Evolutionary conservation across 176 grass and related monocot genomes (phyloP).

Genomic region (Rhynchospora tenuis): DNA sequence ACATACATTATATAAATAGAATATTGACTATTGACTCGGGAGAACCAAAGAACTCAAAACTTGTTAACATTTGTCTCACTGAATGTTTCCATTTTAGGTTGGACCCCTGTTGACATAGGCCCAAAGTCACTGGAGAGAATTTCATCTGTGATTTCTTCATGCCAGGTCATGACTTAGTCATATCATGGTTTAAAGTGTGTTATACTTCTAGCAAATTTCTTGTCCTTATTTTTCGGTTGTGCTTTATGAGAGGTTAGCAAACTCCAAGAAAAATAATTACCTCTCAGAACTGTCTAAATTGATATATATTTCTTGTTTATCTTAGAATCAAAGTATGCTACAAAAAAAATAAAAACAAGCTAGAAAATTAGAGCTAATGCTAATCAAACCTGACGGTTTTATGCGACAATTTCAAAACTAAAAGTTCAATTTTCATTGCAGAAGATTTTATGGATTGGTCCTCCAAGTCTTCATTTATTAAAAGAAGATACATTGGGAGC

Average conservation of each 20-base stretch:
- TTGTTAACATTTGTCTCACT: background rate
- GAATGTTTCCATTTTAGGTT: conserved; percentile 37
- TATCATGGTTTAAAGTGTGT: background rate
- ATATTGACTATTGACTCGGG: background rate
- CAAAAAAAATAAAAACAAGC: background rate
- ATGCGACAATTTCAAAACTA: conserved; percentile 1
- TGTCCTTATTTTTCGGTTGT: background rate
- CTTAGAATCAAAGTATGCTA: background rate
- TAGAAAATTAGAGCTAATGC: background rate
- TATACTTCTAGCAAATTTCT: background rate
- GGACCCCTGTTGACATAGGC: conserved; percentile 77
- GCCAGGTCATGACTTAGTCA: conserved; percentile 47
- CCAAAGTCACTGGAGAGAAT: conserved; percentile 68
- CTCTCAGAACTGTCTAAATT: background rate
- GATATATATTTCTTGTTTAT: background rate
- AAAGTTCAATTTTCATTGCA: conserved; percentile 33
- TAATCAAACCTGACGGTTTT: conserved; percentile 10
- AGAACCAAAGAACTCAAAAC: background rate
- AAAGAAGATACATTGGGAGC: conserved; percentile 35
- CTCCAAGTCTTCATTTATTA: conserved; percentile 35
- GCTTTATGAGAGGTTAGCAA: background rate
- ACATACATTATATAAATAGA: too few species aligned
- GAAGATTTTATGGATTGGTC: conserved; percentile 84
- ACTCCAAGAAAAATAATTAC: background rate
- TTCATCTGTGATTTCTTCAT: conserved; percentile 50